phyloP scores from a whole-genome alignment of 768 basidiomycete genomes.

The Heimioporus sp. region DNA sequence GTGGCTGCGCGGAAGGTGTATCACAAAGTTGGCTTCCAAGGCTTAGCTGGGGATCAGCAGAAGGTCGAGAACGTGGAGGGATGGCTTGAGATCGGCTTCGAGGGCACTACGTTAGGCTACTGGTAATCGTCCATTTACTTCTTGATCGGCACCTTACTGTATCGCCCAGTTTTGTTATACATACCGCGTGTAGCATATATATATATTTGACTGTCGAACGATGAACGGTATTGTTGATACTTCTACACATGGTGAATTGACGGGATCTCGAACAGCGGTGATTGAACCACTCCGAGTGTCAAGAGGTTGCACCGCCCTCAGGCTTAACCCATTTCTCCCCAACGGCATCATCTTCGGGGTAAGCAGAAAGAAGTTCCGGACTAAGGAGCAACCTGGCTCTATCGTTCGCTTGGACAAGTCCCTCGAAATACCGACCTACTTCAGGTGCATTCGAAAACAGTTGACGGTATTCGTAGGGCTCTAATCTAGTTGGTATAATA shows the following conservation, averaged over 20 bases:
- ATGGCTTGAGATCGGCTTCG: constrained; percentile 69
- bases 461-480: constrained; percentile 14
- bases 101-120: constrained; percentile 50
- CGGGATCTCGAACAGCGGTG: not conserved
- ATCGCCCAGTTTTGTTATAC: not conserved
- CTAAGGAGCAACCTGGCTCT: constrained; percentile 40
- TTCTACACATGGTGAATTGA: not conserved
- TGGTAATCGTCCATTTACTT: constrained; percentile 49
- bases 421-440: constrained; percentile 39
- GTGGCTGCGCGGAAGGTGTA: constrained; percentile 59
- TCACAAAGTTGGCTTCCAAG: constrained; percentile 62
- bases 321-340: constrained; percentile 35
- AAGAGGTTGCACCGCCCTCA: constrained; percentile 8
- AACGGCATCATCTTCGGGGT: constrained; percentile 47
- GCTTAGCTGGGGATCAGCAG: constrained; percentile 34
- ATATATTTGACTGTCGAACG: not conserved
- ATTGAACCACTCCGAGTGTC: not conserved
- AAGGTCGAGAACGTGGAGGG: constrained; percentile 43
- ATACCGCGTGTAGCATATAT: not conserved
- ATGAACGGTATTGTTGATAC: constrained; percentile 1
- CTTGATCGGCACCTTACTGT: not conserved
- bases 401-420: constrained; percentile 22
- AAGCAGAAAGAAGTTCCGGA: constrained; percentile 39
- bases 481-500: constrained; percentile 22
- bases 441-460: constrained; percentile 25